Base-by-base conservation (phyloP, 768 basidiomycete species). In the Boletus rubescentipes region DNA sequence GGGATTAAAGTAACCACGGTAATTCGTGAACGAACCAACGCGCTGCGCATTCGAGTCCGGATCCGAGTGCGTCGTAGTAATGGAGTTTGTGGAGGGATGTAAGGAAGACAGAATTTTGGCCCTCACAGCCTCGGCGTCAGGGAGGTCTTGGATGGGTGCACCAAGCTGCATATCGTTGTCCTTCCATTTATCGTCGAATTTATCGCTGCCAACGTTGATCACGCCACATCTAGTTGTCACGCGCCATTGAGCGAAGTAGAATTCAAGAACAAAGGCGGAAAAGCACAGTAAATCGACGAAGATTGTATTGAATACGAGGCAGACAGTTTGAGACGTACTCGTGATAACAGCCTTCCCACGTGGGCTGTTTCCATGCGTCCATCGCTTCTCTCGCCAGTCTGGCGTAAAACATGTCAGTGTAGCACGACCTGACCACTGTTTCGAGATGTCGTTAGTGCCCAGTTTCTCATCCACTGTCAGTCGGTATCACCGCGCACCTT, bases 371-470 rank as follows among this genome's bases (percentile, higher is more conserved):
- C 93, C 93, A 96, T 10, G 77, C 72, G 5, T 69, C 61, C 48
- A 97, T 89, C 9, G 93, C 91, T 44, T 93, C 87, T 40, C 83
- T 79, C 4, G 88, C 88, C 4, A 97, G 75, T 36, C 74, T 69
- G 14, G 89, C 67, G 61, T 93, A 91, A 64, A 87, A 87, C 0
- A 66, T 51, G 62, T 92, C 88, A 6, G 77, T 66, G 61, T 93
- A 93, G 5, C 85, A 84, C 32, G 84, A 86, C 54, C 91, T 79
- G 18, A 93, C 81, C 62, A 91, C 89, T 91, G 57, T 55, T 37
- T 36, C n/a, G 26, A 50, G 15, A 40, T 29, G 14, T 18, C 7
- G 12, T 56, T 14, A 57, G 32, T 16, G 21, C 8, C 18, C 15
- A 15, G 11, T 32, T 35, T 11, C 5, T 53, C 23, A 14, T 38